A percentile compares a stretch with the other conserved stretches of the same genome.
Conservation (phyloP, 1,284 basidiomycete genomes). For the Cutaneotrichosporon sp. region DNA sequence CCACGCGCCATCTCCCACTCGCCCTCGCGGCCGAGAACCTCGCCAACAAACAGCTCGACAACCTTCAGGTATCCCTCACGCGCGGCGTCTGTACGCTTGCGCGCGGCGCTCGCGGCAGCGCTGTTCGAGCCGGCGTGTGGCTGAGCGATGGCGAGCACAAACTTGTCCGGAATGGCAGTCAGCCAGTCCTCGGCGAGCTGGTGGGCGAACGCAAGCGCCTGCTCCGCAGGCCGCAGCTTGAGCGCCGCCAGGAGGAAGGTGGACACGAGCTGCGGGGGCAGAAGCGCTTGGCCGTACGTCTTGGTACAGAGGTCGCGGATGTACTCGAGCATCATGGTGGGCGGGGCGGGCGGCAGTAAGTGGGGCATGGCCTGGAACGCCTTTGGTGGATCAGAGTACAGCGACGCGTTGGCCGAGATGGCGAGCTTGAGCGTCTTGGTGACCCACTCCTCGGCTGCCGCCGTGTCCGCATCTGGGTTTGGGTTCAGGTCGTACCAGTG, state of each 20-base stretch:
- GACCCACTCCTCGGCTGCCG: constrained; percentile 34
- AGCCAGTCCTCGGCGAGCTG: constrained; percentile 42
- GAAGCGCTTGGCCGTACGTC: constrained; percentile 28
- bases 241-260: constrained; percentile 46
- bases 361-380: constrained; percentile 15
- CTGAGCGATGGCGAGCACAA: constrained; percentile 34
- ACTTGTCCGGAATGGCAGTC: constrained; percentile 34
- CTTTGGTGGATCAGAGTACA: constrained; percentile 46
- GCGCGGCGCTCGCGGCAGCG: constrained; percentile 13
- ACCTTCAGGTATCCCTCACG: constrained; percentile 49
- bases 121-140: constrained; percentile 3
- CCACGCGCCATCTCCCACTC: constrained; percentile 51
- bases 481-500: constrained; percentile 27
- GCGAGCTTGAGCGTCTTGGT: constrained; percentile 47
- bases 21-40: constrained; percentile 44
- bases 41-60: constrained; percentile 48
- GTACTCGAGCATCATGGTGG: constrained; percentile 31
- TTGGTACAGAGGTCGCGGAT: constrained; percentile 26
- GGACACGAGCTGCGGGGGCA: constrained; percentile 42
- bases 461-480: background rate
- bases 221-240: constrained; percentile 36
- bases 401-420: constrained; percentile 38
- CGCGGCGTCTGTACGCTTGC: constrained; percentile 36
- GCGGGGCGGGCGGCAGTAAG: constrained; percentile 35
- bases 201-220: constrained; percentile 39